Percentiles rank a stretch among this genome's conserved stretches.
phyloP scores from a whole-genome alignment of 352 stramenopile genomes.

The Globisporangium spiculum region DNA sequence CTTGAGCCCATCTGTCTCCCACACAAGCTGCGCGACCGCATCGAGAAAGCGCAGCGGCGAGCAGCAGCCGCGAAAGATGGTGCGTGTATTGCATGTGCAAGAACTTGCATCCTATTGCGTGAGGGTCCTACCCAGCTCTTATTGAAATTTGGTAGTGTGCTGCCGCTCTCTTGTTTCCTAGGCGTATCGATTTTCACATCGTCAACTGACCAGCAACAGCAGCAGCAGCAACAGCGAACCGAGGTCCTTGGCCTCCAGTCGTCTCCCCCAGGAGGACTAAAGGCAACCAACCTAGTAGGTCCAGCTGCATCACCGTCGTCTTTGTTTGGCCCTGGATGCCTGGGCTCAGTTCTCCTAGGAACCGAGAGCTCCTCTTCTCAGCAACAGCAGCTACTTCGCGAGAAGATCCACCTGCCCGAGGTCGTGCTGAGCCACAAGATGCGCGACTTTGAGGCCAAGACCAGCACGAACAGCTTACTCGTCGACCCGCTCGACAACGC shows the following conservation, averaged over 20 bases:
- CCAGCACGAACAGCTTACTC: conserved; percentile 43
- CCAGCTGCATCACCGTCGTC: background rate
- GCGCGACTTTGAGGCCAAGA: conserved; percentile 74
- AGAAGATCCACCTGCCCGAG: conserved; percentile 62
- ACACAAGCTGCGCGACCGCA: conserved; percentile 55
- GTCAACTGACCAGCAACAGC: conserved; percentile 22
- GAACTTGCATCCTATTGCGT: background rate
- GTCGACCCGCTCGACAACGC: conserved; percentile 54
- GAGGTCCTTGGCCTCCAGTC: background rate
- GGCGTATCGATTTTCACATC: conserved; percentile 57
- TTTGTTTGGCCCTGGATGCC: background rate
- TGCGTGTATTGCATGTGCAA: conserved; percentile 11
- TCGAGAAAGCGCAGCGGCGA: conserved; percentile 61
- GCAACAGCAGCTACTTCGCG: conserved; percentile 1
- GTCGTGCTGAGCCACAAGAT: conserved; percentile 79
- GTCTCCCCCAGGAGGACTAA: background rate
- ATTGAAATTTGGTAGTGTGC: background rate
- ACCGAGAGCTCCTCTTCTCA: background rate
- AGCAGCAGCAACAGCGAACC: background rate
- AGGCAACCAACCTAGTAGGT: background rate
- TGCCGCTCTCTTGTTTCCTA: conserved; percentile 7
- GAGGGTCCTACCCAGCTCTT: background rate
- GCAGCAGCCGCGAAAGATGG: conserved; percentile 65
- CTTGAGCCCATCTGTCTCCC: conserved; percentile 61
- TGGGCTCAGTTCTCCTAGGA: background rate